phyloP scores from a whole-genome alignment of 768 basidiomycete species.

The Lactifluus subvellereus region DNA sequence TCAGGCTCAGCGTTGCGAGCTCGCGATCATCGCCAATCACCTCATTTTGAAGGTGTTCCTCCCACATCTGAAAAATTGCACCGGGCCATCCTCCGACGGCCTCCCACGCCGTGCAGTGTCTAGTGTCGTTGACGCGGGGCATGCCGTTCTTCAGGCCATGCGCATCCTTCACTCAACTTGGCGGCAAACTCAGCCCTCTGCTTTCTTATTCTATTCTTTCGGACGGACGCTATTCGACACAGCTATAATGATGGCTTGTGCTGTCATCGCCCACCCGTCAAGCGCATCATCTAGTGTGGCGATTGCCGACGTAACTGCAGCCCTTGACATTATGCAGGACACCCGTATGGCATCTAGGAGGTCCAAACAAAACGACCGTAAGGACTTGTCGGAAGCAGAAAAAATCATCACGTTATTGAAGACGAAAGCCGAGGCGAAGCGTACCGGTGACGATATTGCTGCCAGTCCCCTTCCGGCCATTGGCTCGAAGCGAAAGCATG shows the following conservation, averaged over 20 bases:
- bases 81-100: conserved; percentile 27
- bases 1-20: conserved; percentile 50
- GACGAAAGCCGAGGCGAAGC: conserved; percentile 35
- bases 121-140: conserved; percentile 60
- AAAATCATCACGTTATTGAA: conserved; percentile 19
- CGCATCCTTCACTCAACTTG: conserved; percentile 39
- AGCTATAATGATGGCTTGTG: conserved; percentile 56
- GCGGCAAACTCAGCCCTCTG: conserved; percentile 39
- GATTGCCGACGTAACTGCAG: conserved; percentile 40
- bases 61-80: conserved; percentile 49
- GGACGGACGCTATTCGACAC: conserved; percentile 62
- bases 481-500: conserved; percentile 42
- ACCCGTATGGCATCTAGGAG: conserved; percentile 25
- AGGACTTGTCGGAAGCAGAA: conserved; percentile 34
- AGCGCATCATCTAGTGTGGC: conserved; percentile 45
- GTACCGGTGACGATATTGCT: conserved; percentile 20
- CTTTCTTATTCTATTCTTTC: conserved; percentile 55
- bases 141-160: conserved; percentile 51
- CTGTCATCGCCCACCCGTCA: conserved; percentile 48
- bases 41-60: conserved; percentile 59
- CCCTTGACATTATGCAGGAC: conserved; percentile 41
- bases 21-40: conserved; percentile 54
- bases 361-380: conserved; percentile 31
- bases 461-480: conserved; percentile 23
- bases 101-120: conserved; percentile 48